A percentile compares a stretch with the other conserved stretches of the same genome.
Conservation (phyloP, 768 basidiomycete species). For the Pleurotus salmoneostramineus region DNA sequence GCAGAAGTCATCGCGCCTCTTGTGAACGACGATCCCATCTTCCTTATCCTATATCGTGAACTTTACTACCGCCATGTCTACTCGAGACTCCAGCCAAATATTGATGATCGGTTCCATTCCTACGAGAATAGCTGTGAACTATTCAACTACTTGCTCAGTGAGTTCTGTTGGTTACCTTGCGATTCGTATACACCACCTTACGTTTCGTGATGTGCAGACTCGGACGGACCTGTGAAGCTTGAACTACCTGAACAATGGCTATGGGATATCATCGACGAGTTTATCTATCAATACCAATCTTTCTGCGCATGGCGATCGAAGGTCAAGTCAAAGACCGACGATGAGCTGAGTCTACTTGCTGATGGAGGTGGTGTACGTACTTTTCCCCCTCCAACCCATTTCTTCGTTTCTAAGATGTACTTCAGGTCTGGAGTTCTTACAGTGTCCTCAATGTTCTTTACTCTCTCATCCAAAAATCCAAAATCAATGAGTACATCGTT, state of each 20-base stretch:
- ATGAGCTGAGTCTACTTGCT: constrained; percentile 79
- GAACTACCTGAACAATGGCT: constrained; percentile 97
- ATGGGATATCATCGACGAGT: constrained; percentile 97
- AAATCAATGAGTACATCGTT: constrained; percentile 87
- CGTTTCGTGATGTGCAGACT: constrained; percentile 49
- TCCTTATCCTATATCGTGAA: constrained; percentile 95
- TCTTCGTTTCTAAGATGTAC: constrained; percentile 5
- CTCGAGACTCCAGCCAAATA: constrained; percentile 89
- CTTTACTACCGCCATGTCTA: constrained; percentile 95
- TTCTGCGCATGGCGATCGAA: constrained; percentile 92
- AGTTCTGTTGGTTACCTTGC: constrained; percentile 19
- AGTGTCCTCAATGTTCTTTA: constrained; percentile 98
- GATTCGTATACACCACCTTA: neutral
- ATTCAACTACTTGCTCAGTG: constrained; percentile 96
- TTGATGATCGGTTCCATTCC: constrained; percentile 97
- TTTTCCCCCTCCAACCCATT: neutral
- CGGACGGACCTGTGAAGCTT: constrained; percentile 89
- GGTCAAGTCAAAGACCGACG: constrained; percentile 80
- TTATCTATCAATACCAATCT: constrained; percentile 97
- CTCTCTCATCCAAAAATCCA: constrained; percentile 96
- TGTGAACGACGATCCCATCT: constrained; percentile 93
- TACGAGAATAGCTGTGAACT: constrained; percentile 98
- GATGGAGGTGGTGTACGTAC: constrained; percentile 62
- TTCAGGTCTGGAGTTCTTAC: constrained; percentile 96
- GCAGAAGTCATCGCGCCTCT: constrained; percentile 93